Evolutionary conservation across 805 yeast species (phyloP).

Genomic region (Starmerella sp.): DNA sequence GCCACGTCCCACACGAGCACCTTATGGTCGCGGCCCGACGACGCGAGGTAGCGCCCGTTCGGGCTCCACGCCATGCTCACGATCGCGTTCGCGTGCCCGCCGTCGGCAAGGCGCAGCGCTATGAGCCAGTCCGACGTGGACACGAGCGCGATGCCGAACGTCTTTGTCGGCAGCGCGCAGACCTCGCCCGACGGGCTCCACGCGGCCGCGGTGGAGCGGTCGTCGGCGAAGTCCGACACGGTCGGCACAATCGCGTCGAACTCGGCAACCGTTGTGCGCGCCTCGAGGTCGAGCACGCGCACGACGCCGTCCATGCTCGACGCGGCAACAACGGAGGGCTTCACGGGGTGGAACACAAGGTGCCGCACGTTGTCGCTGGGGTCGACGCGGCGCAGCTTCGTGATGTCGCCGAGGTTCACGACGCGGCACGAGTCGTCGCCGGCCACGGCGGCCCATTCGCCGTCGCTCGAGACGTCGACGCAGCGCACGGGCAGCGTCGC

Average conservation of each 20-base stretch:
- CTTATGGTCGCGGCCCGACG: slow-evolving; percentile 34
- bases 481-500: slow-evolving; percentile 29
- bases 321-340: slow-evolving; percentile 24
- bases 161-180: slow-evolving; percentile 55
- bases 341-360: slow-evolving; percentile 33
- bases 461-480: slow-evolving; percentile 28
- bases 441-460: slow-evolving; percentile 29
- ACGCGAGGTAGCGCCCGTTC: slow-evolving; percentile 50
- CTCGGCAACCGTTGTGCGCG: slow-evolving; percentile 17
- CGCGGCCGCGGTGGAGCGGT: slow-evolving; percentile 42
- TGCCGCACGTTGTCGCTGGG: slow-evolving; percentile 39
- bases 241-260: slow-evolving; percentile 26
- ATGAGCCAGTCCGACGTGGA: slow-evolving; percentile 23
- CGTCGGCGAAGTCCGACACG: slow-evolving; percentile 26
- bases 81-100: slow-evolving; percentile 29
- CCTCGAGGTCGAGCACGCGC: slow-evolving; percentile 24
- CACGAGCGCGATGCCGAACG: slow-evolving; percentile 26
- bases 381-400: slow-evolving; percentile 32
- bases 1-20: slow-evolving; percentile 49
- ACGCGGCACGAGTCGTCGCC: slow-evolving; percentile 29
- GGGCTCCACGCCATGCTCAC: slow-evolving; percentile 52
- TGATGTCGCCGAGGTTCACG: slow-evolving; percentile 27
- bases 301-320: slow-evolving; percentile 29
- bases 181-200: slow-evolving; percentile 65
- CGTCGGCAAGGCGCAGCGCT: slow-evolving; percentile 14